Conservation (phyloP, 2,329 filamentous ascomycete genomes). For the Fusarium stilboides region DNA sequence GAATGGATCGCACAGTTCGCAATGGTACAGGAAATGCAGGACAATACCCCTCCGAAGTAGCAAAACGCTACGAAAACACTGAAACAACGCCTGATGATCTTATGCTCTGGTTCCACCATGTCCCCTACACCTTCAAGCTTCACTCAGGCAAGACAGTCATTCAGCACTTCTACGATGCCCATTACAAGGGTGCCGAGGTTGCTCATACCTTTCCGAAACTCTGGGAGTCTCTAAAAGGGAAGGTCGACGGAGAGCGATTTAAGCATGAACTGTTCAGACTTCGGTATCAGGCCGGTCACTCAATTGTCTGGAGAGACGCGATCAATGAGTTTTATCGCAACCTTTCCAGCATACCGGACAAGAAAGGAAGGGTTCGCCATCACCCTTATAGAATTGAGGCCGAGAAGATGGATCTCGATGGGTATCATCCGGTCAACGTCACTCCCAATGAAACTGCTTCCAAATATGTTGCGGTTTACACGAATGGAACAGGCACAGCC, state of each 20-base stretch:
- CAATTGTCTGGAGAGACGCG: conserved; percentile 78
- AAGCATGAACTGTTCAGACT: conserved; percentile 72
- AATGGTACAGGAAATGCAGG: conserved; percentile 78
- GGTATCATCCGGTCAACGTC: conserved; percentile 69
- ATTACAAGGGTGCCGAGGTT: conserved; percentile 71
- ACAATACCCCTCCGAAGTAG: conserved; percentile 75
- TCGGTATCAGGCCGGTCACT: conserved; percentile 77
- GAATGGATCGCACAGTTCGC: conserved; percentile 79
- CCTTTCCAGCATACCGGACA: conserved; percentile 73
- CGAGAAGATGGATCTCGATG: conserved; percentile 73
- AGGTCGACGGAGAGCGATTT: conserved; percentile 73
- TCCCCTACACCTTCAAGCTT: conserved; percentile 75
- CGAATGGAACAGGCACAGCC: conserved; percentile 23
- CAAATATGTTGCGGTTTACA: conserved; percentile 24
- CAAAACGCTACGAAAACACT: conserved; percentile 70
- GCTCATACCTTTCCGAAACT: conserved; percentile 70
- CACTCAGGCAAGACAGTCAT: conserved; percentile 77
- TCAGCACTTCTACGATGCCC: conserved; percentile 76
- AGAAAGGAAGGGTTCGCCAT: conserved; percentile 68
- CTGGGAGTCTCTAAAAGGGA: conserved; percentile 70
- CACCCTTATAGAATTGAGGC: conserved; percentile 79
- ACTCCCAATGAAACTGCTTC: conserved; percentile 74
- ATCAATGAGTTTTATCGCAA: conserved; percentile 73
- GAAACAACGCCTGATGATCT: conserved; percentile 77
- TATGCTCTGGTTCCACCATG: conserved; percentile 82